Conservation (phyloP, 176 grass and related monocot species). For the Hordeum vulgare region MorexV3_pseudomolecules_assembly NC_058522.1:512380025-512380524, state of each 20-base stretch:
- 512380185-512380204: background rate
- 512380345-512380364: background rate
- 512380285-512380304: slow-evolving; percentile 35
- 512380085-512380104: slow-evolving; percentile 29
- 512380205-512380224: background rate
- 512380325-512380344: slow-evolving; percentile 14
- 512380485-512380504: background rate
- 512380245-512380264: background rate
- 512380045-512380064: slow-evolving; percentile 38
- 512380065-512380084: slow-evolving; percentile 28
- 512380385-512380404: background rate
- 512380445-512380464: background rate
- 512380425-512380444: background rate
- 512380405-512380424: background rate
- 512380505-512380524: background rate
- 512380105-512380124: slow-evolving; percentile 41
- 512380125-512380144: slow-evolving; percentile 36
- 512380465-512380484: background rate
- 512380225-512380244: slow-evolving; percentile 2
- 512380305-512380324: background rate
- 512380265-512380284: slow-evolving; percentile 22
- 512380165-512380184: slow-evolving; percentile 9
- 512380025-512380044: slow-evolving; percentile 26
- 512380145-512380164: slow-evolving; percentile 18
- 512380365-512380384: background rate